These are phyloP conservation scores for Citrullus mucosospermus DNA, from an alignment of 306 rosid species.

Conservation along the genomic window DNA sequence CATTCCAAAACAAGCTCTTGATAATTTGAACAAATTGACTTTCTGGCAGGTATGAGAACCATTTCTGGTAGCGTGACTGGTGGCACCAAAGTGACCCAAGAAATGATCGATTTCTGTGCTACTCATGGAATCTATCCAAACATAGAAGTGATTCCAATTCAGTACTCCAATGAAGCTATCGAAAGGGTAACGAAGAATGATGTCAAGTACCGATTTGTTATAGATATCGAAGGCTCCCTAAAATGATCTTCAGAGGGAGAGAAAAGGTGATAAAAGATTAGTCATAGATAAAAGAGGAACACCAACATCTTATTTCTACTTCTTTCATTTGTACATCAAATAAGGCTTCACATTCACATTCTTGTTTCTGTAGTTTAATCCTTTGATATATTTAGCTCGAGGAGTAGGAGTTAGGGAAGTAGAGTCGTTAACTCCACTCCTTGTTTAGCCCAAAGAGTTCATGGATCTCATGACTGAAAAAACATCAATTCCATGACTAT, in stretches of 20 bases:
- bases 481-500: no score
- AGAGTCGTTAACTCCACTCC: no score
- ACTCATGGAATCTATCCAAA: conserved; percentile 44
- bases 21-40: not conserved
- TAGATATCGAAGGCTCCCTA: conserved; percentile 59
- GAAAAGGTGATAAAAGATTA: not conserved
- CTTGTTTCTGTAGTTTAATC: not conserved
- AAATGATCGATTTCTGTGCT: conserved; percentile 77
- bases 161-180: conserved; percentile 76
- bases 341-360: not conserved
- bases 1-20: not conserved
- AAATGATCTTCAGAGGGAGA: conserved; percentile 18
- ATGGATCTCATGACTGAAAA: no score
- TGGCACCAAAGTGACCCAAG: conserved; percentile 57
- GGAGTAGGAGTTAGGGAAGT: no score
- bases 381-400: not conserved
- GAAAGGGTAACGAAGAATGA: conserved; percentile 60
- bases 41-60: conserved; percentile 44
- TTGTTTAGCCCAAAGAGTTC: no score
- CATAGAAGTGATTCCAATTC: conserved; percentile 71
- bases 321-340: not conserved
- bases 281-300: not conserved
- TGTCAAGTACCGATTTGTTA: conserved; percentile 72
- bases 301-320: not conserved
- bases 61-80: conserved; percentile 51